Conservation (phyloP, 495 filamentous ascomycete genomes). For the Penicillium pulvis region DNA sequence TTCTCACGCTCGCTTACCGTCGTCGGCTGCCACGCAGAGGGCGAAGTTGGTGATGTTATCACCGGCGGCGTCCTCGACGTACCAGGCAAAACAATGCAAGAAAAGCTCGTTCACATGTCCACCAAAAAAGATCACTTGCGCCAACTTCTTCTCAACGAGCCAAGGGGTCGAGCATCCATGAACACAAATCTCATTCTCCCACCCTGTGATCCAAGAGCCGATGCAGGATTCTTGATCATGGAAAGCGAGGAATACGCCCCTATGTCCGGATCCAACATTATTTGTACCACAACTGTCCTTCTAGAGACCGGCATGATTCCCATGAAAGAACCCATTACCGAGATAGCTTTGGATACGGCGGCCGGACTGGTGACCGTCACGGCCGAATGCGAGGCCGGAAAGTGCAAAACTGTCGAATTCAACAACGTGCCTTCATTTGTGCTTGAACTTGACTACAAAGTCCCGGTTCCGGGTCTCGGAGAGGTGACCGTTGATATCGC, state of each 20-base stretch:
- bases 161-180: constrained; percentile 36
- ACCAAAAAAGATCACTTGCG: constrained; percentile 33
- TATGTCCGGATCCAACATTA: constrained; percentile 42
- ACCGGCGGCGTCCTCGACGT: constrained; percentile 38
- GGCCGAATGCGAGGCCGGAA: constrained; percentile 36
- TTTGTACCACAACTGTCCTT: constrained; percentile 37
- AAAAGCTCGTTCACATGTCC: constrained; percentile 32
- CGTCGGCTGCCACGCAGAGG: constrained; percentile 34
- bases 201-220: constrained; percentile 35
- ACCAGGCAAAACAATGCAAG: constrained; percentile 36
- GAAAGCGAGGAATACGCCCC: constrained; percentile 41
- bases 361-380: constrained; percentile 34
- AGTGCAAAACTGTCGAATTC: constrained; percentile 38
- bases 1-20: constrained; percentile 32
- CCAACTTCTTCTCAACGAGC: constrained; percentile 40
- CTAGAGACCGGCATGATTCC: constrained; percentile 40
- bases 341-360: constrained; percentile 32
- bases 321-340: constrained; percentile 37
- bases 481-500: constrained; percentile 34
- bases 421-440: constrained; percentile 41
- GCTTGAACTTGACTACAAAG: constrained; percentile 32
- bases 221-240: constrained; percentile 43
- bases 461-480: constrained; percentile 33
- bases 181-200: constrained; percentile 39
- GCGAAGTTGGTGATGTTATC: constrained; percentile 39